phyloP scores from a whole-genome alignment of 345 rosid species.

The Lepidium didymum region DNA sequence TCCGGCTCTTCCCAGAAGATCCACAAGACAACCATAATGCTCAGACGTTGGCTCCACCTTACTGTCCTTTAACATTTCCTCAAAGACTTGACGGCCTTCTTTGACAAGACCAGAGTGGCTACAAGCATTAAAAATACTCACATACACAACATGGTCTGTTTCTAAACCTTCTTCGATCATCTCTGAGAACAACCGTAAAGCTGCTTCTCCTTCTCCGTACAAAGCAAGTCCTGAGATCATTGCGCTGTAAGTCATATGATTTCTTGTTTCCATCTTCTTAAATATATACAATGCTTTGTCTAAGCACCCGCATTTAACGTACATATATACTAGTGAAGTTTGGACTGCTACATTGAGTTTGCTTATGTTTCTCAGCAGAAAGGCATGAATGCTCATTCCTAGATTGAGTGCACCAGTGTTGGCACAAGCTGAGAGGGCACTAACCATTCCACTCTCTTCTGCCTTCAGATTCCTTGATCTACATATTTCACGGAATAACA shows the following conservation, averaged over 20 bases:
- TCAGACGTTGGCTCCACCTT: constrained; percentile 46
- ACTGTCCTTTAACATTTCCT: constrained; percentile 37
- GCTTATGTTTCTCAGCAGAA: constrained; percentile 36
- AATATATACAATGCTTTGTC: constrained; percentile 32
- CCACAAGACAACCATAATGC: constrained; percentile 70
- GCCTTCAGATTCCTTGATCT: constrained; percentile 21
- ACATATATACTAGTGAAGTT: constrained; percentile 47
- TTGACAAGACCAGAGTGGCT: constrained; percentile 37
- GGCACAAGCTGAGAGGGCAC: constrained; percentile 36
- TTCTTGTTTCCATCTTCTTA: constrained; percentile 29
- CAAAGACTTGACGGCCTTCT: constrained; percentile 29
- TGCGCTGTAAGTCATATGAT: constrained; percentile 33
- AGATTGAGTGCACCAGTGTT: constrained; percentile 35
- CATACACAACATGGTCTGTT: constrained; percentile 33
- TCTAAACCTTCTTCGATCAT: constrained; percentile 32
- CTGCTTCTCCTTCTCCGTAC: constrained; percentile 39
- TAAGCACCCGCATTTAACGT: constrained; percentile 39
- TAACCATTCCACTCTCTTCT: constrained; percentile 41
- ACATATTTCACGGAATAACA: constrained; percentile 19
- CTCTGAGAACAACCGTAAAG: constrained; percentile 31
- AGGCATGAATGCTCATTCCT: constrained; percentile 38
- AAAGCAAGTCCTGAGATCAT: constrained; percentile 39
- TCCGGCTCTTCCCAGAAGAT: constrained; percentile 63
- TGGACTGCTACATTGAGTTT: constrained; percentile 38
- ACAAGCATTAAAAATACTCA: constrained; percentile 41